These are phyloP conservation scores for Eragrostis nindensis DNA, from an alignment of 176 grass and related monocot species.

Conservation along the genomic window DNA sequence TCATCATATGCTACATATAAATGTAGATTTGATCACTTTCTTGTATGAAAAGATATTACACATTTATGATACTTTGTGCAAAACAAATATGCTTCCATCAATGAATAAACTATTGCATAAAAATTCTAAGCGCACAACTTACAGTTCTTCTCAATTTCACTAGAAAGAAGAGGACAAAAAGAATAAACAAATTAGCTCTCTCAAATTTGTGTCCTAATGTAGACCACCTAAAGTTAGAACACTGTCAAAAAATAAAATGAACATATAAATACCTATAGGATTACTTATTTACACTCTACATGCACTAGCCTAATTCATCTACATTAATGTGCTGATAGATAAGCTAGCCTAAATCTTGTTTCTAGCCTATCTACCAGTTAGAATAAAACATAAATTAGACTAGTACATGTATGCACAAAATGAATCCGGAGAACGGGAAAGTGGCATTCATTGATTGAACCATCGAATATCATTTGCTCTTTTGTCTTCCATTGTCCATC, in stretches of 20 bases:
- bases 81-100: no score
- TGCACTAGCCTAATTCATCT: slow-evolving; percentile 45
- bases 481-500: slow-evolving; percentile 5
- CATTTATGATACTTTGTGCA: no score
- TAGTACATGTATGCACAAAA: slow-evolving; percentile 42
- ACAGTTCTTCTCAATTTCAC: not conserved
- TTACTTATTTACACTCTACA: slow-evolving; percentile 44
- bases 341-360: not conserved
- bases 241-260: slow-evolving; percentile 39
- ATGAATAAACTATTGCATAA: no score
- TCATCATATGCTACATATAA: no score
- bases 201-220: slow-evolving; percentile 2
- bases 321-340: not conserved
- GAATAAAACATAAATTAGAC: slow-evolving; percentile 30
- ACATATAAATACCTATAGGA: slow-evolving; percentile 24
- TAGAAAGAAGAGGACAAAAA: slow-evolving; percentile 16
- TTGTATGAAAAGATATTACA: no score
- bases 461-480: slow-evolving; percentile 9
- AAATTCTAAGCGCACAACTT: no score
- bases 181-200: slow-evolving; percentile 19
- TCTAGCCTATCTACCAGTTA: slow-evolving; percentile 19
- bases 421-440: not conserved
- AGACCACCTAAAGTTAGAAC: slow-evolving; percentile 39
- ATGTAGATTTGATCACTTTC: no score
- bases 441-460: not conserved